Evolutionary conservation across 192 early-diverging fungal genomes (phyloP).

Genomic region (Coemansia sp.): DNA sequence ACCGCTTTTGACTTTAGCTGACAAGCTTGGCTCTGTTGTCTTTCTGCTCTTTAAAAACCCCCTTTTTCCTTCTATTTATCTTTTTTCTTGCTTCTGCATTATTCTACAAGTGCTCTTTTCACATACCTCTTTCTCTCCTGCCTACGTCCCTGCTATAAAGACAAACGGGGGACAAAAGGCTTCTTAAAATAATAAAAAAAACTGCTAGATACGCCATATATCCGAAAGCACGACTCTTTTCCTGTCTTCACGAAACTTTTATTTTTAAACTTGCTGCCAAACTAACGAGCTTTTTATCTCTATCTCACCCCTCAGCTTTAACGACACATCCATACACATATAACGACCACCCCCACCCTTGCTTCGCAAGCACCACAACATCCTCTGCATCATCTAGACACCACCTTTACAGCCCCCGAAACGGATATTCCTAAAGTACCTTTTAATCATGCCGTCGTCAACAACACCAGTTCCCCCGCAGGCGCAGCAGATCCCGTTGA

Average conservation of each 20-base stretch:
- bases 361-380: not conserved
- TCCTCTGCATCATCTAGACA: not conserved
- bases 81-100: not conserved
- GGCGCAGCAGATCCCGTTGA: slow-evolving; percentile 67
- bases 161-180: too few species aligned
- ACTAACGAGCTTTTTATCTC: not conserved
- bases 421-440: not conserved
- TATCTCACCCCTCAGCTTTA: not conserved
- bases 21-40: not conserved
- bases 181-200: too few species aligned
- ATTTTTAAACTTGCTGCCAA: too few species aligned
- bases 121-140: slow-evolving; percentile 6
- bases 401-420: not conserved
- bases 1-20: not conserved
- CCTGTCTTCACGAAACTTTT: too few species aligned
- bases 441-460: slow-evolving; percentile 30
- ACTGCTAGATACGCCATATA: too few species aligned
- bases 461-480: slow-evolving; percentile 14
- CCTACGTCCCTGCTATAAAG: not conserved
- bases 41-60: slow-evolving; percentile 3
- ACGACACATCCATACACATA: slow-evolving; percentile 3
- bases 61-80: slow-evolving; percentile 1
- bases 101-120: slow-evolving; percentile 13
- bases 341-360: not conserved
- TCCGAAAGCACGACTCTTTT: not conserved